phyloP scores from a whole-genome alignment of 371 early-diverging fungal genomes.

The Dichotomocladium elegans region DNA sequence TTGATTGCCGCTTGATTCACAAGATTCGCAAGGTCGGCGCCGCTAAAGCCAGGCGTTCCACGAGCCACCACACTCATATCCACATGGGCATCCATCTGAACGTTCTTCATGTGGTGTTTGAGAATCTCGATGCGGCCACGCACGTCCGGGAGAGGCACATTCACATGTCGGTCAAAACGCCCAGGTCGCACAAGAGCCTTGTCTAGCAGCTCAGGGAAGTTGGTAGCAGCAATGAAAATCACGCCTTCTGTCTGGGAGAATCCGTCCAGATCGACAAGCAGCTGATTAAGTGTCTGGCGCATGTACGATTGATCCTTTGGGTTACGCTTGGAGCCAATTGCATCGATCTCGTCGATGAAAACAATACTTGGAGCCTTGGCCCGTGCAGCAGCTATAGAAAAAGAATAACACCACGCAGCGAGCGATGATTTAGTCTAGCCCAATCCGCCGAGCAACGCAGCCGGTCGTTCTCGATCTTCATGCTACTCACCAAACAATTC shows the following conservation, averaged over 20 bases:
- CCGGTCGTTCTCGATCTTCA: no score
- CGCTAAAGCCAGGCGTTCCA: slow-evolving; percentile 97
- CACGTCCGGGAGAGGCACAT: slow-evolving; percentile 95
- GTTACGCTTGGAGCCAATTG: slow-evolving; percentile 96
- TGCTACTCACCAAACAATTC: slow-evolving; percentile 65
- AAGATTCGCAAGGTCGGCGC: slow-evolving; percentile 96
- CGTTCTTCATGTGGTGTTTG: slow-evolving; percentile 82
- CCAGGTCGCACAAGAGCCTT: slow-evolving; percentile 97
- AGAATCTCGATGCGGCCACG: slow-evolving; percentile 93
- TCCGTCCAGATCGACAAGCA: slow-evolving; percentile 96
- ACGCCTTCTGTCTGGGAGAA: slow-evolving; percentile 92
- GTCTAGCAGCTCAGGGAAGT: slow-evolving; percentile 97
- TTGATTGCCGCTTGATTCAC: slow-evolving; percentile 95
- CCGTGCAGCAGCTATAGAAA: slow-evolving; percentile 82
- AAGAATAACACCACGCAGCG: no score
- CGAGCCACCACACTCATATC: slow-evolving; percentile 85
- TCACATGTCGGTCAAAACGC: slow-evolving; percentile 95
- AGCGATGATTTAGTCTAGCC: neutral
- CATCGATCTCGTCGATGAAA: slow-evolving; percentile 99
- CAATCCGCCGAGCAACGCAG: neutral
- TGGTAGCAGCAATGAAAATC: slow-evolving; percentile 98
- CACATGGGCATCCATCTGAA: slow-evolving; percentile 60
- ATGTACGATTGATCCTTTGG: slow-evolving; percentile 92
- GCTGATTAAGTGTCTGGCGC: slow-evolving; percentile 95
- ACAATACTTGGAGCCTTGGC: slow-evolving; percentile 96